phyloP scores from a whole-genome alignment of 2,329 filamentous ascomycete genomes.

The Alternaria solani region DNA sequence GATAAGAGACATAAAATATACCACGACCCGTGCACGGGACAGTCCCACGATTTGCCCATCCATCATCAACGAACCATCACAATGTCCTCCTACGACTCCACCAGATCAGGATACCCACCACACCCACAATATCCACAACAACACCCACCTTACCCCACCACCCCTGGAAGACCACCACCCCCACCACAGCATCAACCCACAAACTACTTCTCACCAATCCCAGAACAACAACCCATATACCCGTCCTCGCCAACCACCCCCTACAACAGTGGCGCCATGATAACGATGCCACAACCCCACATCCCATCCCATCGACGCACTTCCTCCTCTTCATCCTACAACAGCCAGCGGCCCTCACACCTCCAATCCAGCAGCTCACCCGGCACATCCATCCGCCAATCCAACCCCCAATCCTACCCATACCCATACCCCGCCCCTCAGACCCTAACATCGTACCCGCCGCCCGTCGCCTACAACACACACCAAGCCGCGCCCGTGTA shows the following conservation, averaged over 20 bases:
- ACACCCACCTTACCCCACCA: conserved; percentile 27
- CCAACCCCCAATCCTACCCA: background rate
- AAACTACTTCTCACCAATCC: conserved; percentile 15
- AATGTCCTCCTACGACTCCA: conserved; percentile 36
- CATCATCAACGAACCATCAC: background rate
- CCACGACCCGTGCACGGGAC: background rate
- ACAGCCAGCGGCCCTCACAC: conserved; percentile 1
- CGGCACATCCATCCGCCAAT: conserved; percentile 14
- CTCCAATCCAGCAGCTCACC: conserved; percentile 4
- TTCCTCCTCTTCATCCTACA: conserved; percentile 11
- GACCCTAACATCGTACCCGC: conserved; percentile 4
- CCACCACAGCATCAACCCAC: conserved; percentile 1
- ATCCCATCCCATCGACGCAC: conserved; percentile 9
- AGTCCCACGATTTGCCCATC: background rate
- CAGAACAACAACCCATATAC: conserved; percentile 19
- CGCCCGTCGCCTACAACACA: conserved; percentile 10
- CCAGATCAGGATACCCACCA: conserved; percentile 22
- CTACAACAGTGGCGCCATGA: background rate
- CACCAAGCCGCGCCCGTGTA: conserved; percentile 5
- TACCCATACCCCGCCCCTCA: conserved; percentile 1
- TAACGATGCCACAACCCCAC: background rate
- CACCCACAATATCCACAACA: conserved; percentile 14
- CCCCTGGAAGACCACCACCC: conserved; percentile 9
- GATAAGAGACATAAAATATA: conserved; percentile 7
- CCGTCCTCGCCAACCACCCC: conserved; percentile 8